These are phyloP conservation scores for Jasminum sambac DNA, from an alignment of 257 asterid genomes.

Conservation along the genomic window DNA sequence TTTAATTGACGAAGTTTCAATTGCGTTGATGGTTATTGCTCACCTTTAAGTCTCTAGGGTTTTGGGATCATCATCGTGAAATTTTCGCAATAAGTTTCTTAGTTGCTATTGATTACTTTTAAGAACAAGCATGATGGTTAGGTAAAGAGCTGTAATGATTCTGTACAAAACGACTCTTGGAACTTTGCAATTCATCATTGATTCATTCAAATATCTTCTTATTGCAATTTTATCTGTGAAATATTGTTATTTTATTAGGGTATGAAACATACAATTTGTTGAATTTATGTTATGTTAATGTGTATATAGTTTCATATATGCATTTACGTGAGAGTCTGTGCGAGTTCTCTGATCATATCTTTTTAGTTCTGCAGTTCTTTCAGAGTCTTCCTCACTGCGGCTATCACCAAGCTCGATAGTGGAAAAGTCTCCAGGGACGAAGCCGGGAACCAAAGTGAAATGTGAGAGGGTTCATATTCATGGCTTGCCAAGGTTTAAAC, in stretches of 20 bases:
- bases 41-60: conserved; percentile 15
- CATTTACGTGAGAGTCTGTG: neutral
- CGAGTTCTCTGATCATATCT: neutral
- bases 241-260: neutral
- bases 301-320: neutral
- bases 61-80: neutral
- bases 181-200: neutral
- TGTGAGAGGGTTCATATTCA: conserved; percentile 72
- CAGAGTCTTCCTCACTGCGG: conserved; percentile 42
- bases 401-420: conserved; percentile 58
- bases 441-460: conserved; percentile 66
- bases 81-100: neutral
- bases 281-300: neutral
- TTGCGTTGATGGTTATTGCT: conserved; percentile 3
- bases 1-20: conserved; percentile 6
- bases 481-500: conserved; percentile 64
- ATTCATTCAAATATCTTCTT: neutral
- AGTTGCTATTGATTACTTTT: neutral
- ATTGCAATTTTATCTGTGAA: neutral
- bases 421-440: conserved; percentile 72
- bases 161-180: neutral
- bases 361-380: conserved; percentile 53
- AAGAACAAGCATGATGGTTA: neutral
- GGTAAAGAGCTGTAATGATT: neutral
- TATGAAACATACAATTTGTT: neutral